These are phyloP conservation scores for Citropsis articulata DNA, from an alignment of 345 rosid genomes.

Conservation along the genomic window DNA sequence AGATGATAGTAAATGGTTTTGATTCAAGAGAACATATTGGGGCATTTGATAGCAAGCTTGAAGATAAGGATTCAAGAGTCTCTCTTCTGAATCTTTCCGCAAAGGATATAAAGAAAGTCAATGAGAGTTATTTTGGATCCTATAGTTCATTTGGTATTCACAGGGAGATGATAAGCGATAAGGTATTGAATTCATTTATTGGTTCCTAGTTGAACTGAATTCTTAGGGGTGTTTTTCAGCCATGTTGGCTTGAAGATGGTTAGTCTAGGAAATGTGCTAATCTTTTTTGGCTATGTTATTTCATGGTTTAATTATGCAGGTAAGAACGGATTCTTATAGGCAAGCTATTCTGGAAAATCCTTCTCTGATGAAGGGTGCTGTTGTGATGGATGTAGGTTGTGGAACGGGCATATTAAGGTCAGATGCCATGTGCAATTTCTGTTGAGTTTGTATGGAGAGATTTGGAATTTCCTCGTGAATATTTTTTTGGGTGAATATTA, in stretches of 20 bases:
- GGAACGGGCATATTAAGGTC: conserved; percentile 97
- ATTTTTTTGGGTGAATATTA: background rate
- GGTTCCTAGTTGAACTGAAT: background rate
- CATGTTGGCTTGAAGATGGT: background rate
- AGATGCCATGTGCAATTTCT: background rate
- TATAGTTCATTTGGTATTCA: conserved; percentile 90
- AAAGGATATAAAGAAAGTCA: conserved; percentile 55
- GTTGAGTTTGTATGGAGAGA: background rate
- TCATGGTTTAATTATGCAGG: conserved; percentile 39
- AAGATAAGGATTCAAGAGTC: conserved; percentile 28
- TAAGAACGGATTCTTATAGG: conserved; percentile 77
- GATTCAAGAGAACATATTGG: conserved; percentile 18
- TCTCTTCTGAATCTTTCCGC: conserved; percentile 33
- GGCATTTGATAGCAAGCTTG: conserved; percentile 13
- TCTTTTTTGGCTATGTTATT: background rate
- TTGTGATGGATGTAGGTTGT: conserved; percentile 98
- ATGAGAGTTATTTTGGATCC: conserved; percentile 82
- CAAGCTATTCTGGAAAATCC: conserved; percentile 84
- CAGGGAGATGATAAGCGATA: conserved; percentile 85
- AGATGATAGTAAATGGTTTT: conserved; percentile 24
- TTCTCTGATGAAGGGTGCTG: conserved; percentile 63
- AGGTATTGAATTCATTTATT: conserved; percentile 42
- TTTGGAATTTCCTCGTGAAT: background rate
- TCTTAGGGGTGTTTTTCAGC: background rate
- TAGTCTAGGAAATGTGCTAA: background rate